A percentile compares a stretch with the other conserved stretches of the same genome.
Conservation (phyloP, 2,329 filamentous ascomycete species). For the Aureobasidium subglaciale region DNA sequence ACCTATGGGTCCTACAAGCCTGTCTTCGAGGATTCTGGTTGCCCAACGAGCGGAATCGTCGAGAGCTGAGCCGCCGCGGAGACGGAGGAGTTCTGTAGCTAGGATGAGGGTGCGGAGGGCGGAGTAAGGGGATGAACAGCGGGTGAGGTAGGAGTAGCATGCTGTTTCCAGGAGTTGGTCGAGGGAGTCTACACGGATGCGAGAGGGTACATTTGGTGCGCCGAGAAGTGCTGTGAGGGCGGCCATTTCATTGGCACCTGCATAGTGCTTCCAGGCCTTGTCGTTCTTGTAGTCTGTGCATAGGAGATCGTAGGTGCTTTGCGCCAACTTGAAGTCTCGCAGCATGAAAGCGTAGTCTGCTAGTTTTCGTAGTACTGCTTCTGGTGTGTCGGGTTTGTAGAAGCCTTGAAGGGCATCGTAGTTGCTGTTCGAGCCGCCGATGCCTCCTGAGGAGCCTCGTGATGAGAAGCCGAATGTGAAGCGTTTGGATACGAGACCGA, state of each 20-base stretch:
- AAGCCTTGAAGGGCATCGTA: constrained; percentile 74
- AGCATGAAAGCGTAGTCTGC: constrained; percentile 97
- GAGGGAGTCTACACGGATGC: constrained; percentile 70
- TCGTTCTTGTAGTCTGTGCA: constrained; percentile 86
- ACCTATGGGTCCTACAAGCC: constrained; percentile 65
- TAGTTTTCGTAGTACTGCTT: constrained; percentile 86
- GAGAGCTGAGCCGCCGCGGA: constrained; percentile 69
- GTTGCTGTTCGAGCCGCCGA: constrained; percentile 52
- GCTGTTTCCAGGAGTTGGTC: constrained; percentile 85
- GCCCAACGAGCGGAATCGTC: constrained; percentile 88
- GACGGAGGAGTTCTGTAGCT: constrained; percentile 71
- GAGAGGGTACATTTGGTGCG: constrained; percentile 60
- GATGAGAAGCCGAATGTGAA: constrained; percentile 74
- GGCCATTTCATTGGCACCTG: constrained; percentile 91
- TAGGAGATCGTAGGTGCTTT: constrained; percentile 86
- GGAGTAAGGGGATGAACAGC: constrained; percentile 72
- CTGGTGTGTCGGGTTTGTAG: constrained; percentile 75
- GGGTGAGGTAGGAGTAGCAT: constrained; percentile 84
- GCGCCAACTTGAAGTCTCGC: constrained; percentile 86
- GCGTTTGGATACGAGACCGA: constrained; percentile 86
- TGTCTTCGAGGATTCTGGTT: constrained; percentile 69
- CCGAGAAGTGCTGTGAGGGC: constrained; percentile 76
- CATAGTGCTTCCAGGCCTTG: constrained; percentile 95
- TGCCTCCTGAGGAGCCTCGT: constrained; percentile 51
- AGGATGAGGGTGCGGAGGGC: constrained; percentile 71